phyloP scores from a whole-genome alignment of 2,329 filamentous ascomycete genomes.

The Didymella keratinophila region DNA sequence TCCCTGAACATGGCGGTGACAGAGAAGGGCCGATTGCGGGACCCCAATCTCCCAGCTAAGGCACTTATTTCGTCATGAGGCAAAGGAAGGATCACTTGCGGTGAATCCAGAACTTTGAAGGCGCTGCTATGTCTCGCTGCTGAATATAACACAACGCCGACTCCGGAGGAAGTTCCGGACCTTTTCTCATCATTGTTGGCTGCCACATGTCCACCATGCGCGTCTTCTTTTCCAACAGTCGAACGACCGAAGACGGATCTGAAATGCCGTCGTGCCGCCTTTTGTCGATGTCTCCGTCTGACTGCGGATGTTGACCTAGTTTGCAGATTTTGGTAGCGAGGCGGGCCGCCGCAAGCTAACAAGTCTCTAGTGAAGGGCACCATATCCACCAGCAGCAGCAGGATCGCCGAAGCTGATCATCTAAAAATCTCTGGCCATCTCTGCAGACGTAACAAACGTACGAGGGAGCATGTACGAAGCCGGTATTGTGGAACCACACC shows the following conservation, averaged over 20 bases:
- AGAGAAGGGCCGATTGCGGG: slow-evolving; percentile 12
- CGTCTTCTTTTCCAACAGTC: background rate
- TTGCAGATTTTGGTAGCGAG: slow-evolving; percentile 1
- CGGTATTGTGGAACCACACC: background rate
- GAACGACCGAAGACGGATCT: slow-evolving; percentile 2
- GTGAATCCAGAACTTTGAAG: slow-evolving; percentile 7
- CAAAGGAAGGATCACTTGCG: background rate
- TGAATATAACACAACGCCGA: background rate
- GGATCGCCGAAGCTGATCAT: background rate
- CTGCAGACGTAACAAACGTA: background rate
- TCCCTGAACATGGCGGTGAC: slow-evolving; percentile 3
- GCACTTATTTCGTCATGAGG: slow-evolving; percentile 7
- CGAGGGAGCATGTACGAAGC: background rate
- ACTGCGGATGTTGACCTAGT: background rate
- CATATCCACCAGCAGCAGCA: background rate
- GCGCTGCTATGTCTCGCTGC: slow-evolving; percentile 9
- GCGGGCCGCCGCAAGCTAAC: slow-evolving; percentile 6
- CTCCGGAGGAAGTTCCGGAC: background rate
- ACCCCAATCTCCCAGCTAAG: background rate
- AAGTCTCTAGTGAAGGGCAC: background rate
- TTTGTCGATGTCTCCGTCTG: background rate
- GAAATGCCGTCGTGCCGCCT: background rate
- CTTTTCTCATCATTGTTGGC: background rate
- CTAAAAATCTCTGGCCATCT: background rate
- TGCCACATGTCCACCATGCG: background rate